A percentile compares a stretch with the other conserved stretches of the same genome.
Conservation (phyloP, 768 basidiomycete genomes). For the Termitomyces sp. region DNA sequence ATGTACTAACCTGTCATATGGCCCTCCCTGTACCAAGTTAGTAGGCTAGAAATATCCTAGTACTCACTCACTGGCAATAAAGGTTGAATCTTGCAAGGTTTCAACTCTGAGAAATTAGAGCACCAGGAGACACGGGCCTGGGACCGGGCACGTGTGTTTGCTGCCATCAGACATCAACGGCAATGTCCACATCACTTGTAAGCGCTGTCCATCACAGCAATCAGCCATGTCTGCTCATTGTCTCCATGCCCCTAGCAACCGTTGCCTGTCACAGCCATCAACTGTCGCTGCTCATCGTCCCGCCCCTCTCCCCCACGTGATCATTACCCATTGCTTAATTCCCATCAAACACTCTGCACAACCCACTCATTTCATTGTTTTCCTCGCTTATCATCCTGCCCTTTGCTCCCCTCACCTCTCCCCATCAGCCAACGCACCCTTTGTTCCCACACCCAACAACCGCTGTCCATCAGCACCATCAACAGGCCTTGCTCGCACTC, state of each 20-base stretch:
- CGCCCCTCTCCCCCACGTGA: background rate
- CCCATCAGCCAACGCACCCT: no score
- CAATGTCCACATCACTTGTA: background rate
- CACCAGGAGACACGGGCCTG: background rate
- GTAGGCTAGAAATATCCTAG: background rate
- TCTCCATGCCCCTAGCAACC: background rate
- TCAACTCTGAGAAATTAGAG: background rate
- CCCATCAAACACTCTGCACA: no score
- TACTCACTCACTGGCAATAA: background rate
- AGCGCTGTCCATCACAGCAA: background rate
- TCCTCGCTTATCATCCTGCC: no score
- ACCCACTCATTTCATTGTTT: no score
- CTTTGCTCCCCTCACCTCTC: no score
- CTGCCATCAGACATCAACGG: background rate
- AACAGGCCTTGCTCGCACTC: no score
- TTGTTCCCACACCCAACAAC: no score
- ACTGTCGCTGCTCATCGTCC: background rate
- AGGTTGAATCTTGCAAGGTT: background rate
- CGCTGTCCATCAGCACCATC: no score
- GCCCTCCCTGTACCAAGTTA: background rate
- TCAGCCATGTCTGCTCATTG: background rate
- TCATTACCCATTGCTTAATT: background rate
- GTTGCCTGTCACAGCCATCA: background rate
- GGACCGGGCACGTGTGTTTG: background rate
- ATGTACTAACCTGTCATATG: background rate